Evolutionary conservation across 2,329 filamentous ascomycete genomes (phyloP).

Genomic region (Rhynchosporium agropyri): DNA sequence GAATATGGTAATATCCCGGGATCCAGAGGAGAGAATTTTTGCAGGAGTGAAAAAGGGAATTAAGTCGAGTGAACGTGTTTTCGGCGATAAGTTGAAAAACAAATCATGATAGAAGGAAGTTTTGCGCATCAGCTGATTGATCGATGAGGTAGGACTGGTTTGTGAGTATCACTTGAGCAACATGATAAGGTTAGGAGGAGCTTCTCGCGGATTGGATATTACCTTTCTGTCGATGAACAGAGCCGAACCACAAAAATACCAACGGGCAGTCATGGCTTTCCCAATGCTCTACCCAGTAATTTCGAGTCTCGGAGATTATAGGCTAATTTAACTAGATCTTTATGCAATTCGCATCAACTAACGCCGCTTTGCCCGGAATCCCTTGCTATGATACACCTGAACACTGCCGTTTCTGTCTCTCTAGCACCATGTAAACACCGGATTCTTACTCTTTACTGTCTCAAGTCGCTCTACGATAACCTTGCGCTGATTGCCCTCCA

Average conservation of each 20-base stretch:
- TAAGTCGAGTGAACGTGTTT: neutral
- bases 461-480: slow-evolving; percentile 97
- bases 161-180: neutral
- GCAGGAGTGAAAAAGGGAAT: neutral
- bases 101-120: neutral
- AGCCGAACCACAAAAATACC: neutral
- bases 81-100: neutral
- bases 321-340: slow-evolving; percentile 7
- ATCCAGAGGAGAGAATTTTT: neutral
- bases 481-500: slow-evolving; percentile 88
- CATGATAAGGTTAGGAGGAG: no score
- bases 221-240: neutral
- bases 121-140: slow-evolving; percentile 2
- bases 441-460: slow-evolving; percentile 92
- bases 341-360: slow-evolving; percentile 8
- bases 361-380: slow-evolving; percentile 10
- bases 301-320: neutral
- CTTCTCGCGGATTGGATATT: no score
- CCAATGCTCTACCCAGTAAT: neutral
- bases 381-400: slow-evolving; percentile 13
- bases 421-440: slow-evolving; percentile 96
- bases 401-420: neutral
- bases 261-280: neutral
- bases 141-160: neutral
- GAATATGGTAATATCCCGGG: neutral